Base-by-base conservation (phyloP, 257 asterid genomes). In the Fraxinus excelsior region DNA sequence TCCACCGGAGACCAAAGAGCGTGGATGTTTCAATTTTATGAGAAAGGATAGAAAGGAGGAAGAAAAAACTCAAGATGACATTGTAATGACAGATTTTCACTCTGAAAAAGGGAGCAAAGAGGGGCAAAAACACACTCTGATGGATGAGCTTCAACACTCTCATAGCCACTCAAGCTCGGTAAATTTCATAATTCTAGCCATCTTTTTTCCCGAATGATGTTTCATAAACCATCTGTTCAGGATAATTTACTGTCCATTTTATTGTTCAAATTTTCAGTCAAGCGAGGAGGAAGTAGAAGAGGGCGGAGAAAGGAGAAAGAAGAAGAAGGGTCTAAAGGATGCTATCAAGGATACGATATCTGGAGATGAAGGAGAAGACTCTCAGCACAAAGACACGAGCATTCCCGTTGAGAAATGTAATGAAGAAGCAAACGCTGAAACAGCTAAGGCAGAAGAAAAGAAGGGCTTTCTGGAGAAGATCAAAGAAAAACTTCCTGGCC, bases 201-300 rank as follows among this genome's bases (percentile, higher is more conserved):
- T 38, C 40, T 34, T 38, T 38, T 37, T 38, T 8, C 7, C 46
- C 46, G 11, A 38, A 38, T 38, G 9, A 10, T 9, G 35, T 46
- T 16, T 16, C 35, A 16, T 35, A 13, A 70, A 62, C 34, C 23
- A 65, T 62, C 12, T 42, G 19, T 16, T 56, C 13, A 34, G 35
- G 34, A 38, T 32, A 13, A 3, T 10, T 71, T 42, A 38, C 4
- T 73, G 1, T 29, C 29, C 56, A 4, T 74, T 23, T 38, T 38
- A 38, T 58, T 19, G 42, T 13, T 12, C 5, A 11, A 65, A 49
- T 64, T 72, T 73, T 67, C 88, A 89, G 91, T 87, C 88, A 0
- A 82, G 87, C 18, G 88, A 85, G 26, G 94, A 85, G 34, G 87
- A 87, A 58, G 88, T 80, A 34, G 87, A 84, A 7, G 88, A 85